A percentile compares a stretch with the other conserved stretches of the same genome.
These are phyloP conservation scores for Gymnopus androsaceus DNA, from an alignment of 1,284 basidiomycete genomes.

Conservation along the genomic window DNA sequence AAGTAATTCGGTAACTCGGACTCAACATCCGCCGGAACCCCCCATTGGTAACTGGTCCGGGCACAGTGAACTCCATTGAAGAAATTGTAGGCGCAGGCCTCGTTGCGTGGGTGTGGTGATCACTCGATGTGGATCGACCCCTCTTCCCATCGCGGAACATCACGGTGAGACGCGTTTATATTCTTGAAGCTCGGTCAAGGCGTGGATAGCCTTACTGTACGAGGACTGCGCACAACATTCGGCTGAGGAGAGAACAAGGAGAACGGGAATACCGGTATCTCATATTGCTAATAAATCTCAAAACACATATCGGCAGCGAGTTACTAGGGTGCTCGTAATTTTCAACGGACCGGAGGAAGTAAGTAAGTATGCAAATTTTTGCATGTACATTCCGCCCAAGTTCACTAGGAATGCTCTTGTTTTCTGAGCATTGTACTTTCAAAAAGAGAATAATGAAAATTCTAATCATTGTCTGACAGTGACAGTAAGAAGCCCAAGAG, in stretches of 20 bases:
- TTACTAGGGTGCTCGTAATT: too few relatives aligned
- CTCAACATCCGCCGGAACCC: too few relatives aligned
- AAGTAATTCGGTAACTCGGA: too few relatives aligned
- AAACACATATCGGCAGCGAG: not conserved
- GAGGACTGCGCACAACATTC: not conserved
- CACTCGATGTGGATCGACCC: not conserved
- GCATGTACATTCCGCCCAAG: too few relatives aligned
- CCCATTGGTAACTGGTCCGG: too few relatives aligned
- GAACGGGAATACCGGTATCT: not conserved
- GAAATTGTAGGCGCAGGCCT: not conserved
- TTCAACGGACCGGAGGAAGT: too few relatives aligned
- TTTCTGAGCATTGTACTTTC: not conserved
- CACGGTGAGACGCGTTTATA: not conserved
- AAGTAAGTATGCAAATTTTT: too few relatives aligned
- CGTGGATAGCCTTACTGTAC: not conserved
- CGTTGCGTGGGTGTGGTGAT: slow-evolving; percentile 7
- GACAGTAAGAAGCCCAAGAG: too few relatives aligned
- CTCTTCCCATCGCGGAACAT: not conserved
- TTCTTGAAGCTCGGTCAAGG: not conserved
- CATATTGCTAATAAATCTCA: not conserved
- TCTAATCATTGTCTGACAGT: not conserved
- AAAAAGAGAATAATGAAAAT: slow-evolving; percentile 3
- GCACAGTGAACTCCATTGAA: too few relatives aligned
- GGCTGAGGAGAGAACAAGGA: not conserved
- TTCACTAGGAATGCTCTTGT: not conserved